Evolutionary conservation across 495 filamentous ascomycete genomes (phyloP).

Genomic region (Lophiostoma macrostomum): DNA sequence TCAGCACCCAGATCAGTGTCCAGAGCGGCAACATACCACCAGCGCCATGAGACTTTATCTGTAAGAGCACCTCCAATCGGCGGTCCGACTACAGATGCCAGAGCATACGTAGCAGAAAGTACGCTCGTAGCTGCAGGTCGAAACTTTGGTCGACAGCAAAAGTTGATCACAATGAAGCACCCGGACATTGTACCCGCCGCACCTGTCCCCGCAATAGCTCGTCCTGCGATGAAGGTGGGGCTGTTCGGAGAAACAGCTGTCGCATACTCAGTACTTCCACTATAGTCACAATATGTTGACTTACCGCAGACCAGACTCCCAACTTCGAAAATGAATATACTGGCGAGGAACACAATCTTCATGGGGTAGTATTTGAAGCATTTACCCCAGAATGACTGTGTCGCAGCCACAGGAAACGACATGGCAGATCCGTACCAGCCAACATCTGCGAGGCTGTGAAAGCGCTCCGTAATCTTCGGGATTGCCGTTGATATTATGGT

Average conservation of each 20-base stretch:
- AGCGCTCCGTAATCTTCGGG: conserved; percentile 31
- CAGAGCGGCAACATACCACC: background rate
- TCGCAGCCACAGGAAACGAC: conserved; percentile 33
- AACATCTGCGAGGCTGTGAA: conserved; percentile 29
- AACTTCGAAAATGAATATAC: conserved; percentile 36
- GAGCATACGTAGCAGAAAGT: conserved; percentile 8
- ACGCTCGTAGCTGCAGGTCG: conserved; percentile 1
- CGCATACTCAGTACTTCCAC: too few relatives aligned
- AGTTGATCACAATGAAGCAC: conserved; percentile 3
- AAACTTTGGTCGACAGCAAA: background rate
- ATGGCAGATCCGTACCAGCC: conserved; percentile 37
- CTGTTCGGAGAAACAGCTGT: conserved; percentile 13
- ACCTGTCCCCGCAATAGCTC: conserved; percentile 18
- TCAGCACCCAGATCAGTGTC: background rate
- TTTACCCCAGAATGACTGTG: conserved; percentile 36
- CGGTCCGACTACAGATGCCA: conserved; percentile 8
- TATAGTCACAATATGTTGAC: background rate
- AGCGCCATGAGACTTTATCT: conserved; percentile 4
- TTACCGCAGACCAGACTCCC: conserved; percentile 36
- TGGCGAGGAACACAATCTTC: conserved; percentile 30
- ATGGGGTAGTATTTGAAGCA: conserved; percentile 35
- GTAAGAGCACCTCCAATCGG: conserved; percentile 11
- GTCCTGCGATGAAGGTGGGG: conserved; percentile 20
- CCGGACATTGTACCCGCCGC: conserved; percentile 16
- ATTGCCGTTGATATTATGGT: conserved; percentile 34